Evolutionary conservation across 495 filamentous ascomycete species (phyloP).

Genomic region (Penicillium parvum): DNA sequence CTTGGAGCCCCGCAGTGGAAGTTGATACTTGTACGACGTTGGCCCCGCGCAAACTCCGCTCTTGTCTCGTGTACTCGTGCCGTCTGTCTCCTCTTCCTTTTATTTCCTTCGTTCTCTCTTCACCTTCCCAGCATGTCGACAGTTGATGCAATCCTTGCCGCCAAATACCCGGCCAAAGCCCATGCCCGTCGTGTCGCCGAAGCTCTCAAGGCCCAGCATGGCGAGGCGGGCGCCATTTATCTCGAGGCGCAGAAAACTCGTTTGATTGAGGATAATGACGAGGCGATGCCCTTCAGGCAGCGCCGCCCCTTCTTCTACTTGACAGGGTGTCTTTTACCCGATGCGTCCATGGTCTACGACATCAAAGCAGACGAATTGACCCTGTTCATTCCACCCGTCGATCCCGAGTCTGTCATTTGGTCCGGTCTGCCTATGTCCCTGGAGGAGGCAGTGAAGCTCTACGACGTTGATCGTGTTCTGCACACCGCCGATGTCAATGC

Average conservation of each 20-base stretch:
- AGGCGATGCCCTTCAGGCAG: slow-evolving; percentile 77
- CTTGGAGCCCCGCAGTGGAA: slow-evolving; percentile 11
- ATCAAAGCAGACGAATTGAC: slow-evolving; percentile 66
- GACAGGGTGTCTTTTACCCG: slow-evolving; percentile 77
- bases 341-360: slow-evolving; percentile 80
- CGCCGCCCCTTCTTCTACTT: slow-evolving; percentile 94
- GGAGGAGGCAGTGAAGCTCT: slow-evolving; percentile 68
- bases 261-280: slow-evolving; percentile 79
- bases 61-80: too few relatives aligned
- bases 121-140: slow-evolving; percentile 28
- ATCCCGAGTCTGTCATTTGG: slow-evolving; percentile 93
- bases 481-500: slow-evolving; percentile 66
- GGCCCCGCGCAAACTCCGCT: slow-evolving; percentile 2
- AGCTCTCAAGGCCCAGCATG: slow-evolving; percentile 49
- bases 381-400: slow-evolving; percentile 87
- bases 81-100: not conserved
- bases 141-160: slow-evolving; percentile 48
- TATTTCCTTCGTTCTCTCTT: not conserved
- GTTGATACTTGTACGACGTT: not conserved
- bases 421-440: slow-evolving; percentile 75
- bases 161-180: slow-evolving; percentile 93
- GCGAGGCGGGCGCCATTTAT: slow-evolving; percentile 55
- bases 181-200: slow-evolving; percentile 81
- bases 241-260: slow-evolving; percentile 78
- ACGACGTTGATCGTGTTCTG: slow-evolving; percentile 77